phyloP scores from a whole-genome alignment of 73 alveolate genomes.

The Vitrella brassicaformis region DNA sequence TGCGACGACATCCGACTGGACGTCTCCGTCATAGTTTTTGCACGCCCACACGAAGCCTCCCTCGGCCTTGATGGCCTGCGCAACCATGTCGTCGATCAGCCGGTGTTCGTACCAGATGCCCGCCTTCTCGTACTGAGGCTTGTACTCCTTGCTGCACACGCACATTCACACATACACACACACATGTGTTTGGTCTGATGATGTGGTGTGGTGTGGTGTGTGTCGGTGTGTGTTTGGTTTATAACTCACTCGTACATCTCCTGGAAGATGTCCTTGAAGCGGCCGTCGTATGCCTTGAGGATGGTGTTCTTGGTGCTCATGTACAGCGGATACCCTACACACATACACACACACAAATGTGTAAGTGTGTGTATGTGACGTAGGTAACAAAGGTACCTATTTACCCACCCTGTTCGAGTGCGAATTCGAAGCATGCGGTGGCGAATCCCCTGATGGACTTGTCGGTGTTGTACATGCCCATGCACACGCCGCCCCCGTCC shows the following conservation, averaged over 20 bases:
- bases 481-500: slow-evolving; percentile 61
- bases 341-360: not conserved
- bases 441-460: slow-evolving; percentile 73
- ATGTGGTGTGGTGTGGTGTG: too few relatives aligned
- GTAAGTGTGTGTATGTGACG: not conserved
- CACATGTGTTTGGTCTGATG: too few relatives aligned
- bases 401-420: slow-evolving; percentile 39
- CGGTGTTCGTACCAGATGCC: slow-evolving; percentile 77
- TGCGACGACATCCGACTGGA: slow-evolving; percentile 69
- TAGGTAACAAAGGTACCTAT: too few relatives aligned
- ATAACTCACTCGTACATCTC: slow-evolving; percentile 47
- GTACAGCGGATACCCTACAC: slow-evolving; percentile 54
- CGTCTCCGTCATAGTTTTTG: slow-evolving; percentile 84
- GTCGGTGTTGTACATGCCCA: slow-evolving; percentile 80
- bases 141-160: slow-evolving; percentile 18
- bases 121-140: slow-evolving; percentile 45
- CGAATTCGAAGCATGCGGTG: slow-evolving; percentile 56
- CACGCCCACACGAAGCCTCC: slow-evolving; percentile 91
- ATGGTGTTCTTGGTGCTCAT: slow-evolving; percentile 75
- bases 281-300: slow-evolving; percentile 73
- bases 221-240: too few relatives aligned
- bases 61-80: slow-evolving; percentile 53
- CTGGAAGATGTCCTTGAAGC: slow-evolving; percentile 72
- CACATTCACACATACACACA: not conserved
- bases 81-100: slow-evolving; percentile 76